These are phyloP conservation scores for Cystobasidium tubakii DNA, from an alignment of 768 basidiomycete species.

Conservation along the genomic window DNA sequence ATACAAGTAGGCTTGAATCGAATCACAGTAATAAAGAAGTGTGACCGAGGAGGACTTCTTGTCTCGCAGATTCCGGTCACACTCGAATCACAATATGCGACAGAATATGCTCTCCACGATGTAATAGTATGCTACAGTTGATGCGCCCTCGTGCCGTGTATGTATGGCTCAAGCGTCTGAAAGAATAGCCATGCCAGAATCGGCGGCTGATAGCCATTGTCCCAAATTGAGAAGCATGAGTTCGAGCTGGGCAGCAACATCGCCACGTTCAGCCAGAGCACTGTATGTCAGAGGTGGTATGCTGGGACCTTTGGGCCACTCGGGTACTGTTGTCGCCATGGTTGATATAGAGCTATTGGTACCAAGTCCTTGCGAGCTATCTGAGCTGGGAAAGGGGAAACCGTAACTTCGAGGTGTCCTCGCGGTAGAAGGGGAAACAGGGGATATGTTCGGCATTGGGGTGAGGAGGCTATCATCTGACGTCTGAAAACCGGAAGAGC, in stretches of 20 bases:
- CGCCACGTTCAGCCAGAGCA: constrained; percentile 56
- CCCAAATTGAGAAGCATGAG: constrained; percentile 68
- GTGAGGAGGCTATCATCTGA: constrained; percentile 27
- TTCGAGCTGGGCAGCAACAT: constrained; percentile 65
- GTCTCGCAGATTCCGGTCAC: too few relatives aligned
- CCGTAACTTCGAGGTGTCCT: background rate
- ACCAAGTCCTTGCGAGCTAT: background rate
- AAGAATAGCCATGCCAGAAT: constrained; percentile 66
- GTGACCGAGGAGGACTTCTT: too few relatives aligned
- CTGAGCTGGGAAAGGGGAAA: constrained; percentile 22
- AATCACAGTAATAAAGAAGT: too few relatives aligned
- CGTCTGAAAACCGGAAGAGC: background rate
- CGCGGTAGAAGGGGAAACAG: background rate
- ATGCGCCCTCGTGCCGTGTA: too few relatives aligned
- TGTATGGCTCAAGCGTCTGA: constrained; percentile 47
- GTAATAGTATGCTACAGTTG: background rate
- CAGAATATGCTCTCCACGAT: too few relatives aligned
- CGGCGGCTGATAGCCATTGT: constrained; percentile 69
- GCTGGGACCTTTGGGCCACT: constrained; percentile 42
- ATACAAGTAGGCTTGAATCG: background rate
- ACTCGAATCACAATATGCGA: too few relatives aligned
- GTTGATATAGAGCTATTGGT: constrained; percentile 18
- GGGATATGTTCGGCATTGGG: constrained; percentile 29
- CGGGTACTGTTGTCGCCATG: constrained; percentile 11
- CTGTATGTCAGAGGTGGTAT: constrained; percentile 67